Evolutionary conservation across 2,329 filamentous ascomycete genomes (phyloP), one percentile per base, ranked within the genome.

Genomic region (Aureobasidium sp.): DNA sequence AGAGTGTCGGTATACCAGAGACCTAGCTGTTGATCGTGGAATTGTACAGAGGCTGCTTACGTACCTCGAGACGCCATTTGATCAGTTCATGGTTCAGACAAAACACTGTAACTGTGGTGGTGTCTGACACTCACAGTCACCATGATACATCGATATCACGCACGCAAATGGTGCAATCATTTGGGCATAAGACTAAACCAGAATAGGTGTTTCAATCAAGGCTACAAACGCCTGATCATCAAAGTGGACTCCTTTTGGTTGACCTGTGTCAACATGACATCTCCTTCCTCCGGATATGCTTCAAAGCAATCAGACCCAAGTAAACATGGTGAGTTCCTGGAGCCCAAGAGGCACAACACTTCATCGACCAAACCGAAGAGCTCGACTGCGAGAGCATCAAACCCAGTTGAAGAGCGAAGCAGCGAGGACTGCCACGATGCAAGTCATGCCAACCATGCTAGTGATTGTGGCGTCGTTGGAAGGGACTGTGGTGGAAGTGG

Each of bases 341-440:
- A 53, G 19, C 22, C 49, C 31, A 39, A 39, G 19, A 24, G 33
- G 22, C 49, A 53, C 19, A 37, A 37, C 11, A 24, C 12, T 35
- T 1, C 49, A 27, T 39, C 33, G 19, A 53, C 22, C 14, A 39
- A 53, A 39, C n/a, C 33, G 33, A 39, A 8, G 5, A 35, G 14
- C 49, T 27, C 19, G 33, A 53, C 17, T 56, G 17, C 53, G 15
- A 9, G 5, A 22, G 17, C 17, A 58, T 58, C 45, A 60, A 50
- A 17, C 57, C 17, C 50, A 40, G 33, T 24, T 40, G 49, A 56
- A 56, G 33, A 61, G 40, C 24, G 60, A 47, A 44, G 60, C 60
- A 33, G 60, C 49, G 17, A 56, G 9, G 31, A 39, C 22, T 5
- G 49, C 40, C 27, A 61, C 12, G 40, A 50, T 17, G 42, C 53